Base-by-base conservation (phyloP, 768 basidiomycete genomes). In the Lepiota venenata region DNA sequence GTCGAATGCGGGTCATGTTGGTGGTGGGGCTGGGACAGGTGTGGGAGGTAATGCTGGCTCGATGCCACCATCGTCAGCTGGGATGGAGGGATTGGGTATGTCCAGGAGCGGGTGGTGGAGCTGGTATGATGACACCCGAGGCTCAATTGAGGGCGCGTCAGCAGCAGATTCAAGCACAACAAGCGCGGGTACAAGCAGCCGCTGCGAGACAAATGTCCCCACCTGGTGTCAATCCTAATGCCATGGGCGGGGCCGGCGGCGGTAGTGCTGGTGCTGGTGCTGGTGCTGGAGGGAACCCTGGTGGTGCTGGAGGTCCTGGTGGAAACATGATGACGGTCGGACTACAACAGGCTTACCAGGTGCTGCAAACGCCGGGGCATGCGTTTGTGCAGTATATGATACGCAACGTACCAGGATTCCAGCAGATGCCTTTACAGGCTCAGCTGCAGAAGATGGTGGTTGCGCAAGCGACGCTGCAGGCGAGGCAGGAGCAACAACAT, bases 401-500 rank as follows among this genome's bases (percentile, higher is more conserved):
- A 9, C 69, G 74, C 36, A 69, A 69, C 20, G 63, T 83, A 1
- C 86, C 84, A 5, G 74, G 74, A 10, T 88, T 88, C 59, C 69
- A 72, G 57, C 61, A 61, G 16, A 65, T 87, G 53, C 75, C 84
- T 9, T 39, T 74, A 1, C 78, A 72, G 55, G 69, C 75, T 60
- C 85, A 89, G 68, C 61, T 88, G 58, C 85, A 85, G 66, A 81
- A 75, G 62, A 71, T 88, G 66, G 65, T 79, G 35, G 56, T 67
- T 51, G 63, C 79, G 12, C 82, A 82, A 74, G 84, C 84, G 59
- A 47, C 72, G 67, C 6, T 49, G 54, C 55, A 52, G 61, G 43
- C 45, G 21, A 57, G 59, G 29, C 59, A 67, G 37, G 64, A 64
- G 38, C 60, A 63, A 16, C 45, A 64, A 18, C 57, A 60, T 21